Evolutionary conservation across 768 basidiomycete genomes (phyloP), one percentile per base, ranked within the genome.

Genomic region (Crucibulum laeve): DNA sequence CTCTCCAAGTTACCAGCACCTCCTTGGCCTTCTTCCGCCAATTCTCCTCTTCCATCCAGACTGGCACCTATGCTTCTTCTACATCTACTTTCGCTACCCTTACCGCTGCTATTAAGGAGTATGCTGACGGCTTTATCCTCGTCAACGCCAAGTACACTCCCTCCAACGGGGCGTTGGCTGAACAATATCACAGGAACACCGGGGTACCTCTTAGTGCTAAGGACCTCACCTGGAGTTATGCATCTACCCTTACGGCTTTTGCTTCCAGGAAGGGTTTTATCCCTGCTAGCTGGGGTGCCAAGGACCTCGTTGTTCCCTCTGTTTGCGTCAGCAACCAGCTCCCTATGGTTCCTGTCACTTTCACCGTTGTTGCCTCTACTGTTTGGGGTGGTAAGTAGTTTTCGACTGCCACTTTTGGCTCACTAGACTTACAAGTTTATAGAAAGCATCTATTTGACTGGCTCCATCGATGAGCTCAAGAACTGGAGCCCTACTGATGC

Each of bases 161-260:
- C 5, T 57, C 75, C 0, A 57, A 61, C 39, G 87, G 87, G 2
- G 70, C 63, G 5, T 65, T 88, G 8, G 57, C 84, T 3, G 87
- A 89, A 56, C 84, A 89, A 55, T 88, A 68, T 55, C 59, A 63
- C 53, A 74, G 64, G 52, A 58, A 42, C 43, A 57, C 68, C 18
- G 87, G 87, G 3, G 34, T 60, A 2, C 82, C 75, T 1, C 45
- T 76, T 14, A 82, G 81, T 55, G 87, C 87, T 2, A 59, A 56
- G 7, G 79, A 89, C 56, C 65, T 88, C 43, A 88, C 86, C 0
- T 89, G 86, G 87, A 83, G 78, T 52, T 89, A 87, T 53, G 86
- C 87, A 1, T 69, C 82, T 22, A 72, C 77, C 0, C 59, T 89
- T 42, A 86, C 86, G 0, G 79, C 66, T 7, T 80, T 81, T 52